Conservation (phyloP, 495 filamentous ascomycete species). For the Aspergillus bridgeri region DNA sequence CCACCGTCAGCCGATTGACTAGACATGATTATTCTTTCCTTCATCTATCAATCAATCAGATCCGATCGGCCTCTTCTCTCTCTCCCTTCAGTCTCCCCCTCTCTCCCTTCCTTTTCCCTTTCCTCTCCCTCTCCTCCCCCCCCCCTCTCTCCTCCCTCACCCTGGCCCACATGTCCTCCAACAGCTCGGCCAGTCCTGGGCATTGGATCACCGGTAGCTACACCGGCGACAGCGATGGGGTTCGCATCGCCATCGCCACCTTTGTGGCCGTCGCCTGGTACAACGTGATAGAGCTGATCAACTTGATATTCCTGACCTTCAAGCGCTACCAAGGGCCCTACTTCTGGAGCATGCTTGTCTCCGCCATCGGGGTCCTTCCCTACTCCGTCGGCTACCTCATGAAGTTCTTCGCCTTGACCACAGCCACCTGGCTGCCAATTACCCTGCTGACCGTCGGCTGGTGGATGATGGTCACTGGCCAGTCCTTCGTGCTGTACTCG, state of each 20-base stretch:
- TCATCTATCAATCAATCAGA: background rate
- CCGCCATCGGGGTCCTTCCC: conserved; percentile 44
- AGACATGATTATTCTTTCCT: background rate
- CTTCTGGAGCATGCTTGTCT: conserved; percentile 47
- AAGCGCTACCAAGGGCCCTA: conserved; percentile 41
- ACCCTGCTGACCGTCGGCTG: conserved; percentile 45
- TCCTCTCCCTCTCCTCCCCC: background rate
- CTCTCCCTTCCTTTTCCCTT: background rate
- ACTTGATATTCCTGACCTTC: conserved; percentile 43
- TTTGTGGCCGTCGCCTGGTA: conserved; percentile 40
- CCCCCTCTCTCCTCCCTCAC: background rate
- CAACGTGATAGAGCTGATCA: conserved; percentile 42
- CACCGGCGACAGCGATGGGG: conserved; percentile 16
- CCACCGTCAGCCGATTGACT: background rate
- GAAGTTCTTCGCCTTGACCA: conserved; percentile 43
- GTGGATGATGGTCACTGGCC: conserved; percentile 53
- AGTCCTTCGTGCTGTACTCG: conserved; percentile 43
- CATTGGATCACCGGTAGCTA: conserved; percentile 23
- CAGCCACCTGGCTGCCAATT: conserved; percentile 22
- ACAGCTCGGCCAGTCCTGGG: conserved; percentile 15
- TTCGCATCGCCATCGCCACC: conserved; percentile 34
- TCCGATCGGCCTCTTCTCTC: too few species aligned
- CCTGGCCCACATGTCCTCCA: background rate
- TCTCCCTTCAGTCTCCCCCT: background rate
- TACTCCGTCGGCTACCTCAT: conserved; percentile 51